Percentiles rank a stretch among this genome's conserved stretches.
These are phyloP conservation scores for Pezicula rhizophila DNA, from an alignment of 2,329 filamentous ascomycete genomes.

Conservation along the genomic window DNA sequence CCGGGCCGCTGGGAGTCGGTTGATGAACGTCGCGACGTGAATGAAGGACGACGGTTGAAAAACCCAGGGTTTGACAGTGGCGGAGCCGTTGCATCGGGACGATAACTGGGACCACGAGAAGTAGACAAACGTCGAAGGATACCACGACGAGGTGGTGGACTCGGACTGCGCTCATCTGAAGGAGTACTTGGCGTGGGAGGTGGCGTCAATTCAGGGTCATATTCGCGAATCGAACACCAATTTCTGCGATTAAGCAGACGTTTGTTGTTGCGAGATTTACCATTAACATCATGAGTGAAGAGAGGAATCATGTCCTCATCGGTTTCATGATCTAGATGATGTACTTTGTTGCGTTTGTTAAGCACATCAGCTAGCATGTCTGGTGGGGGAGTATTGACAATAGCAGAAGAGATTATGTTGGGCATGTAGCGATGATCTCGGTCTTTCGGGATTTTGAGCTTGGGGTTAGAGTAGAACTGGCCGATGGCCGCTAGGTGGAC, in stretches of 20 bases:
- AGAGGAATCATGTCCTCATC: slow-evolving; percentile 96
- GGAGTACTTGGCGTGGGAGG: slow-evolving; percentile 57
- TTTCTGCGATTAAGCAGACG: slow-evolving; percentile 83
- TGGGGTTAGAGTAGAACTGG: slow-evolving; percentile 91
- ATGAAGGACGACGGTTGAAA: slow-evolving; percentile 40
- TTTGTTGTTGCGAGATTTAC: slow-evolving; percentile 86
- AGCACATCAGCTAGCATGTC: slow-evolving; percentile 85
- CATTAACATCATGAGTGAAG: slow-evolving; percentile 83
- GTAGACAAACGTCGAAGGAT: slow-evolving; percentile 26
- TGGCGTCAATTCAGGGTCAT: slow-evolving; percentile 72
- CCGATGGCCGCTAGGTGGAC: slow-evolving; percentile 89
- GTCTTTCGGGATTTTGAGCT: slow-evolving; percentile 74
- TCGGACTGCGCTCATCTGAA: slow-evolving; percentile 37
- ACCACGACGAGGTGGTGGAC: slow-evolving; percentile 21
- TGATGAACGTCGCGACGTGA: slow-evolving; percentile 28
- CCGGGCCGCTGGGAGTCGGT: slow-evolving; percentile 31
- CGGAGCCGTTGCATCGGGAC: slow-evolving; percentile 20
- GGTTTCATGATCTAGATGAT: slow-evolving; percentile 68
- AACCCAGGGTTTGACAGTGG: slow-evolving; percentile 21
- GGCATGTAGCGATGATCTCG: slow-evolving; percentile 95
- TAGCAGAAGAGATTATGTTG: slow-evolving; percentile 89
- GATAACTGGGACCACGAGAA: slow-evolving; percentile 26
- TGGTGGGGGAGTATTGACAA: slow-evolving; percentile 85
- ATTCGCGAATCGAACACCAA: slow-evolving; percentile 89
- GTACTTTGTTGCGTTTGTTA: slow-evolving; percentile 84